A percentile compares a stretch with the other conserved stretches of the same genome.
These are phyloP conservation scores for Neurospora hispaniola DNA, from an alignment of 495 filamentous ascomycete genomes.

Conservation along the genomic window DNA sequence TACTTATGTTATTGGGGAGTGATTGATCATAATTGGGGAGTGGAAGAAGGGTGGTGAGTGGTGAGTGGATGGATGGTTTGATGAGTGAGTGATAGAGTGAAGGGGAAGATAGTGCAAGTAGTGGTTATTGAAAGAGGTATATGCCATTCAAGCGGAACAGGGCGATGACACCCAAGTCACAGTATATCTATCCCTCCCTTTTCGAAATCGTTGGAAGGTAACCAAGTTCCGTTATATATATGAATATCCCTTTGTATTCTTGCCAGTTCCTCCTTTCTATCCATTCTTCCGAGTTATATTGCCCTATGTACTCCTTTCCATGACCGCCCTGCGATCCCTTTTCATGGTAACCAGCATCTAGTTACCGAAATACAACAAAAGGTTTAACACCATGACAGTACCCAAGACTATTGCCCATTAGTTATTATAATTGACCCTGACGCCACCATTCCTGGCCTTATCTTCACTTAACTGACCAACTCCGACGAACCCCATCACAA, in stretches of 20 bases:
- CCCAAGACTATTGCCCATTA: neutral
- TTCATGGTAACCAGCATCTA: neutral
- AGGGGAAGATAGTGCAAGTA: too few relatives aligned
- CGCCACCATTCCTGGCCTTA: neutral
- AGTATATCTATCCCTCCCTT: too few relatives aligned
- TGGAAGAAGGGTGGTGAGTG: too few relatives aligned
- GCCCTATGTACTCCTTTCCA: neutral
- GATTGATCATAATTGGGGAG: neutral
- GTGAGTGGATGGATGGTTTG: too few relatives aligned
- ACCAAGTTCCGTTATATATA: too few relatives aligned
- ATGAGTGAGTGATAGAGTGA: too few relatives aligned
- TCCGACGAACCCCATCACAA: neutral
- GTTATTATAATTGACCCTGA: neutral
- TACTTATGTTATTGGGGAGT: constrained; percentile 81
- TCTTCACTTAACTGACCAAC: neutral
- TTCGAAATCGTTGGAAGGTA: too few relatives aligned
- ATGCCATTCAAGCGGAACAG: too few relatives aligned
- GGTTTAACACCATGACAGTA: neutral
- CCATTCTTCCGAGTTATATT: neutral
- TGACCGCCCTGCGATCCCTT: neutral
- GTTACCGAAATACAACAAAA: neutral
- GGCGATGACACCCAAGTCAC: too few relatives aligned
- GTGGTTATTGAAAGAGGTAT: too few relatives aligned
- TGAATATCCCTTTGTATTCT: neutral
- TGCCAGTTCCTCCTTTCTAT: neutral